These are phyloP conservation scores for Endocarpon pusillum DNA, from an alignment of 495 filamentous ascomycete genomes.

Conservation along the genomic window DNA sequence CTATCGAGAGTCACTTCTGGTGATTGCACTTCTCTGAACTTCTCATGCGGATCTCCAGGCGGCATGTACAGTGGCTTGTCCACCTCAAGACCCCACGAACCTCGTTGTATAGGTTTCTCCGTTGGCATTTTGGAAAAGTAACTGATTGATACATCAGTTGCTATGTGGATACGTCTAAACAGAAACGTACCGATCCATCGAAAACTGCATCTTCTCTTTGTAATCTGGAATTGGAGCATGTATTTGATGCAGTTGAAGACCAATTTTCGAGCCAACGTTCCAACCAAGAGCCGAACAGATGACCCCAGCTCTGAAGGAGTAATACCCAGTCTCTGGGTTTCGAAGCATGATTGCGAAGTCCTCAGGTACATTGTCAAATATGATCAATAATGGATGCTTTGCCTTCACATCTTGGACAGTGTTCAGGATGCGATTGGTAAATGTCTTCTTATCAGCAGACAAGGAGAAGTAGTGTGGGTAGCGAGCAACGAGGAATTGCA, in stretches of 20 bases:
- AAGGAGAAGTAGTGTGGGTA: slow-evolving; percentile 71
- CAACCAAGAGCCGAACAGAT: slow-evolving; percentile 72
- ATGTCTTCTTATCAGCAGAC: slow-evolving; percentile 34
- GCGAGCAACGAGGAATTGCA: slow-evolving; percentile 62
- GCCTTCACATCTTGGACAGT: slow-evolving; percentile 42
- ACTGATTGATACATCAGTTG: slow-evolving; percentile 13
- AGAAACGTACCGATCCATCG: slow-evolving; percentile 57
- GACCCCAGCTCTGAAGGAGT: slow-evolving; percentile 61
- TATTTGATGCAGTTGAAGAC: slow-evolving; percentile 53
- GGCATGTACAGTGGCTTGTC: slow-evolving; percentile 67
- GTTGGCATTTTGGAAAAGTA: slow-evolving; percentile 69
- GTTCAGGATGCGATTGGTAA: slow-evolving; percentile 56
- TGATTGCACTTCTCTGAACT: slow-evolving; percentile 36
- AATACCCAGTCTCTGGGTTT: slow-evolving; percentile 51
- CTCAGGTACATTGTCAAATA: slow-evolving; percentile 74
- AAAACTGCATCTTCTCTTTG: slow-evolving; percentile 78
- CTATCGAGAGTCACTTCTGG: slow-evolving; percentile 38
- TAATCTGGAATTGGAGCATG: slow-evolving; percentile 72
- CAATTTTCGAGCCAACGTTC: slow-evolving; percentile 63
- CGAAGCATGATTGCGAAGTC: slow-evolving; percentile 73
- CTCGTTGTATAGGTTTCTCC: slow-evolving; percentile 64
- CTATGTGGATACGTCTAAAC: slow-evolving; percentile 1
- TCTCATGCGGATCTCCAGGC: slow-evolving; percentile 50
- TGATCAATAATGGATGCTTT: slow-evolving; percentile 51
- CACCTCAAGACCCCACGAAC: slow-evolving; percentile 74